phyloP scores from a whole-genome alignment of 208 protist genomes.

The Trypanosomatidae sp. region DNA sequence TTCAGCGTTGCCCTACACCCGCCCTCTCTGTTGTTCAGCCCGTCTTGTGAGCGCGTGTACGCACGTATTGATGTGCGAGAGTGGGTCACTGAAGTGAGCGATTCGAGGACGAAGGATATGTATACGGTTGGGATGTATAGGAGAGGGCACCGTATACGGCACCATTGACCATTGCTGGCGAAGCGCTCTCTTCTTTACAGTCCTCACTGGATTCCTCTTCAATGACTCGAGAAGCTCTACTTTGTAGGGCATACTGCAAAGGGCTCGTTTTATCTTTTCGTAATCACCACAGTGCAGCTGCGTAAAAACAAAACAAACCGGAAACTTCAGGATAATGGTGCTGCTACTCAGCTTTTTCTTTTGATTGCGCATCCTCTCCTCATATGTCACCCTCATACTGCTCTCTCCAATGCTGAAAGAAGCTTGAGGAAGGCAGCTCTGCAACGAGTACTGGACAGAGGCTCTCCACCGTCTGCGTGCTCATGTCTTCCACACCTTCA shows the following conservation, averaged over 20 bases:
- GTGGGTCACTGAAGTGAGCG: background rate
- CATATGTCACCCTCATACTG: background rate
- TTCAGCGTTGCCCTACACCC: background rate
- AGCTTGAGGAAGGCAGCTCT: background rate
- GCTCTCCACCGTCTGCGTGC: background rate
- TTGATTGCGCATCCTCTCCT: no score
- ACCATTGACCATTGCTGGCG: background rate
- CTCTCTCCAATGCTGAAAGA: background rate
- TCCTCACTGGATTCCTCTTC: background rate
- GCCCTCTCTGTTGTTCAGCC: background rate
- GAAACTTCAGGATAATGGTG: background rate
- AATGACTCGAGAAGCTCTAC: background rate
- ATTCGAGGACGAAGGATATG: background rate
- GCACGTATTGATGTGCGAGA: background rate
- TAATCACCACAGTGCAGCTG: background rate
- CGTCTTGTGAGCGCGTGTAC: background rate
- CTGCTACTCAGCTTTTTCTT: background rate
- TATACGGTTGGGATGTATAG: background rate
- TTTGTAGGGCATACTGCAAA: background rate
- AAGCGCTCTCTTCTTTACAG: background rate
- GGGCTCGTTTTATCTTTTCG: background rate
- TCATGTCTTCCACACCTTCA: background rate
- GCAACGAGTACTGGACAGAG: no score
- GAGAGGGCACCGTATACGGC: no score
- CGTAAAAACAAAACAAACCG: background rate